A percentile compares a stretch with the other conserved stretches of the same genome.
These are phyloP conservation scores for Phyllosticta citribraziliensis DNA, from an alignment of 2,329 filamentous ascomycete genomes.

Conservation along the genomic window DNA sequence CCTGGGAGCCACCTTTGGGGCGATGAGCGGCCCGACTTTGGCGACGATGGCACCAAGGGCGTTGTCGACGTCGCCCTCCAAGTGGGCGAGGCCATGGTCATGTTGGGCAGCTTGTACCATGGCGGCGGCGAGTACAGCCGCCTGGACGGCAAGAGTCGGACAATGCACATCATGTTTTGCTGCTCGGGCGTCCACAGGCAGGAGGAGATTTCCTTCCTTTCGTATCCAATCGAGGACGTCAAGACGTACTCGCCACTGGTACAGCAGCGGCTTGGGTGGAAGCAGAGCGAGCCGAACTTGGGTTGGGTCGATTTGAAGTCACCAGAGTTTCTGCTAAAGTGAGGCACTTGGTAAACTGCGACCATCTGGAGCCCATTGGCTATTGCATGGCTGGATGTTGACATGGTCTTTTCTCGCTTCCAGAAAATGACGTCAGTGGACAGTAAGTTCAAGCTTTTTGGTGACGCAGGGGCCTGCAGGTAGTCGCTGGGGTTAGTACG, in stretches of 20 bases:
- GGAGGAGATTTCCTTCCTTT: slow-evolving; percentile 28
- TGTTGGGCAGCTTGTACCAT: slow-evolving; percentile 31
- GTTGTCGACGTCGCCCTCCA: slow-evolving; percentile 14
- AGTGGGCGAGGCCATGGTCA: slow-evolving; percentile 29
- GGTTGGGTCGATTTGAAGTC: slow-evolving; percentile 33
- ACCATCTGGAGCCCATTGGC: background rate
- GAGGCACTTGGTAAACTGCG: background rate
- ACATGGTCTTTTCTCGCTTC: background rate
- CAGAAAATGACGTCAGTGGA: background rate
- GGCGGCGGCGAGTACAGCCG: slow-evolving; percentile 25
- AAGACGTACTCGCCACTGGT: slow-evolving; percentile 29
- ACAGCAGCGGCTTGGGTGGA: slow-evolving; percentile 30
- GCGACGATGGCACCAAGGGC: slow-evolving; percentile 17
- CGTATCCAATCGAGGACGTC: slow-evolving; percentile 30
- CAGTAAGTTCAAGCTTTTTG: background rate
- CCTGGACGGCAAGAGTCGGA: slow-evolving; percentile 19
- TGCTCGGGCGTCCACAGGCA: slow-evolving; percentile 30
- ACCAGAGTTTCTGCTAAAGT: slow-evolving; percentile 22
- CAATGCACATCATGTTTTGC: slow-evolving; percentile 32
- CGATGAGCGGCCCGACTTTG: slow-evolving; percentile 29
- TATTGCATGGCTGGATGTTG: background rate
- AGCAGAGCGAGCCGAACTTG: slow-evolving; percentile 31
- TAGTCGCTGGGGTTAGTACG: background rate
- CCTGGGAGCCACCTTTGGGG: slow-evolving; percentile 32
- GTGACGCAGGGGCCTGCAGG: background rate